Base-by-base conservation (phyloP, 768 basidiomycete genomes). In the Suillus subluteus region DNA sequence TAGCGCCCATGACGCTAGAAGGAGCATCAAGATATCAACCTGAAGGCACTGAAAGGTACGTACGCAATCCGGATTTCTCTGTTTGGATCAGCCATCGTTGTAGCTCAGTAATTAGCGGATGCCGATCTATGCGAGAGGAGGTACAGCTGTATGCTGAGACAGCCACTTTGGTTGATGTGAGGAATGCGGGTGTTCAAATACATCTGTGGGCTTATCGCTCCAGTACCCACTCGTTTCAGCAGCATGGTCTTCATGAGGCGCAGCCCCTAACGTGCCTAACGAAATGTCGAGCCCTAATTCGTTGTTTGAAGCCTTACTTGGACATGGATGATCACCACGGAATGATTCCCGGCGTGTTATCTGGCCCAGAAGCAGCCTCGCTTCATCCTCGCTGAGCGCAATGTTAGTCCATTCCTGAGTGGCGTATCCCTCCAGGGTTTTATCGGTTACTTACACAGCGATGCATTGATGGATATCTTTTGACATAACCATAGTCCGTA, bases 61-160 rank as follows among this genome's bases (percentile, higher is more conserved):
- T 74, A 77, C 76, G 76, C 76, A 65, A 78, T 77, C 64, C 71
- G 69, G 54, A 78, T 71, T n/a, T 77, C 76, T 65, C 71, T 77
- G 59, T 69, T 68, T 58, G 69, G 69, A 32, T 41, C 6, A 40
- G 75, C 70, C 75, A 78, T 78, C 56, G 43, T 38, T 37, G 37
- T 37, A 69, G 54, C 35, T 58, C n/a, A 37, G 11, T 56, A 58
- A 48, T 32, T 16, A 40, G 62, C 26, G 16, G 21, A 1, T 41
- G 41, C 35, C 3, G 35, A 62, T 50, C 37, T 13, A 32, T 15
- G 32, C 37, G 2, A 48, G 52, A 30, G 55, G 44, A n/a, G 9
- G 26, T 43, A 12, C 15, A 18, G 62, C 26, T 16, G 23, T 6
- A 26, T 11, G 6, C 15, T 6, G 50, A 52, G 13, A 26, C 15